A percentile compares a stretch with the other conserved stretches of the same genome.
Evolutionary conservation across 2,329 filamentous ascomycete species (phyloP).

Genomic region (Leptodontidium sp.): DNA sequence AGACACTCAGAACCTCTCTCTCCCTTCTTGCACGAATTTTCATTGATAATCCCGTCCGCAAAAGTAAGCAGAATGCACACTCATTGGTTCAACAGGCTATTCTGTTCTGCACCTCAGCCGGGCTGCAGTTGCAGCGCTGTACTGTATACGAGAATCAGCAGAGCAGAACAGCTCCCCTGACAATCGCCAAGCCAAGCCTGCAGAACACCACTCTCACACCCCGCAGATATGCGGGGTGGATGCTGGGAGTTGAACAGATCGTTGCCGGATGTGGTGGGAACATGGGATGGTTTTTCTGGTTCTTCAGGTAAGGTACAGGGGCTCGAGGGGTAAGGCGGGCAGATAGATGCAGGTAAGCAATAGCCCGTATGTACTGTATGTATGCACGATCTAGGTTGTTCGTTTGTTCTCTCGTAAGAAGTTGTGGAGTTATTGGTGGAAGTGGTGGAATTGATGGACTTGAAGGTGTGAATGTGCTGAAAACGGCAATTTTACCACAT

Average conservation of each 20-base stretch:
- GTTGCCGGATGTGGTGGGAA: conserved; percentile 6
- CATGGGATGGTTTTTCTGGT: conserved; percentile 4
- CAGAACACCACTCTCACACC: neutral
- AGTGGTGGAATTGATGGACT: neutral
- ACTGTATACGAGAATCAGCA: neutral
- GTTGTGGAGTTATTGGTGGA: neutral
- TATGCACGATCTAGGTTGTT: conserved; percentile 6
- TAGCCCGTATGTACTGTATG: conserved; percentile 6
- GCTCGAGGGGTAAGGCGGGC: too few species aligned
- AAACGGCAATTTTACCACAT: conserved; percentile 18
- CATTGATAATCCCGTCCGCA: neutral
- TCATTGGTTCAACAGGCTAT: conserved; percentile 1
- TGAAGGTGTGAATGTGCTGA: neutral
- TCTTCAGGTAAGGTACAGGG: conserved; percentile 1
- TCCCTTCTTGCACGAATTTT: neutral
- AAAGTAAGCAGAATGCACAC: neutral
- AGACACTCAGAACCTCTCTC: neutral
- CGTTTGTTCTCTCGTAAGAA: conserved; percentile 3
- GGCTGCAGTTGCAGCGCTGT: neutral
- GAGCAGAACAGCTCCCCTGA: neutral
- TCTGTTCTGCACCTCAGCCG: neutral
- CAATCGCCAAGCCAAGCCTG: neutral
- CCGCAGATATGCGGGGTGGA: neutral
- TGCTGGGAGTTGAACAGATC: neutral
- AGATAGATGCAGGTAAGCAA: conserved; percentile 15